Conservation (phyloP, 176 grass and related monocot species). For the Zoysia pacifica region DNA sequence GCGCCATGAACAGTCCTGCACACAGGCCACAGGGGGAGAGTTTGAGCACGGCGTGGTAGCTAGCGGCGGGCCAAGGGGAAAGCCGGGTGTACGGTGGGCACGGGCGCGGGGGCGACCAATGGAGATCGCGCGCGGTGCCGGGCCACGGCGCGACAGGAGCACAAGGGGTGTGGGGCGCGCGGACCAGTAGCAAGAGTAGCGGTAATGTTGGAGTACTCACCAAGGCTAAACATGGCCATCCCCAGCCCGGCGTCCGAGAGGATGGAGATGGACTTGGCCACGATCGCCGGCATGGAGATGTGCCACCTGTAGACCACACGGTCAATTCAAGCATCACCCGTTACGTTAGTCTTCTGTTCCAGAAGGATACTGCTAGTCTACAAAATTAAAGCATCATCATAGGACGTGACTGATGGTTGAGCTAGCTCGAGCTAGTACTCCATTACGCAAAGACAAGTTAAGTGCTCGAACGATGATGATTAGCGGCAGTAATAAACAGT, state of each 20-base stretch:
- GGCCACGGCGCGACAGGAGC: conserved; percentile 43
- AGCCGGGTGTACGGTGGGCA: neutral
- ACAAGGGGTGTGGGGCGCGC: conserved; percentile 39
- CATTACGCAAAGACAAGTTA: conserved; percentile 8
- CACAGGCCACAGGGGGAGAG: conserved; percentile 1
- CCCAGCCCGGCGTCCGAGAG: conserved; percentile 95
- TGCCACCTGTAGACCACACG: conserved; percentile 64
- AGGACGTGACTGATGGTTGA: neutral
- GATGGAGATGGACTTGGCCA: conserved; percentile 91
- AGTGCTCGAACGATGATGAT: conserved; percentile 18
- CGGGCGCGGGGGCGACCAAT: neutral
- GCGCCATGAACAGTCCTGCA: conserved; percentile 92
- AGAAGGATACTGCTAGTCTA: neutral
- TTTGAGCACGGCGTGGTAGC: conserved; percentile 13
- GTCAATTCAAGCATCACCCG: neutral
- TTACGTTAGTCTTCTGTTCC: neutral
- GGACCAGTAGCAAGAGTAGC: neutral
- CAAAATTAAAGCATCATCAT: neutral
- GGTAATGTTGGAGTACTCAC: conserved; percentile 30
- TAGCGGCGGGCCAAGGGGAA: neutral
- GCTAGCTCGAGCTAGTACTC: neutral
- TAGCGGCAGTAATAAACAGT: conserved; percentile 16
- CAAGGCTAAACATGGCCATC: conserved; percentile 99
- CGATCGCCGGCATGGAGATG: conserved; percentile 72
- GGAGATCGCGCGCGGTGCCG: conserved; percentile 31